Percentiles rank a stretch among this genome's conserved stretches.
These are phyloP conservation scores for Agapanthus africanus DNA, from an alignment of 106 monocot species.

Conservation along the genomic window DNA sequence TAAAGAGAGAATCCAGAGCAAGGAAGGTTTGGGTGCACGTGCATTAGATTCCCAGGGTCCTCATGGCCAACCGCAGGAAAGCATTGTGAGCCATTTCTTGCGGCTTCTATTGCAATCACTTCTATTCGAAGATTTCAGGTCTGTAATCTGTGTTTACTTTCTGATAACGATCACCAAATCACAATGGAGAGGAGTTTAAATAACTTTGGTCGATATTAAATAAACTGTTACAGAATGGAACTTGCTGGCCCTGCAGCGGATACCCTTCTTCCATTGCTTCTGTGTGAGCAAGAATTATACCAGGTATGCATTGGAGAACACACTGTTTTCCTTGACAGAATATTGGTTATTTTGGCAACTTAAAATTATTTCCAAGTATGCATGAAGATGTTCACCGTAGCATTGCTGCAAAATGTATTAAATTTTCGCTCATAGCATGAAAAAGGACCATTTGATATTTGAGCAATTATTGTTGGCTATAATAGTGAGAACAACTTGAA, in stretches of 20 bases:
- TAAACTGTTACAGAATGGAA: constrained; percentile 59
- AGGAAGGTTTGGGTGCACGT: constrained; percentile 46
- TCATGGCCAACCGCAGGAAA: constrained; percentile 48
- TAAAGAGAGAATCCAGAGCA: constrained; percentile 48
- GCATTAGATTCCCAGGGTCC: constrained; percentile 22
- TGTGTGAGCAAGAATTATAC: constrained; percentile 83
- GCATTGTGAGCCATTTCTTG: constrained; percentile 66
- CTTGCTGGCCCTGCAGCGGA: constrained; percentile 80
- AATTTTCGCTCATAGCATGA: not conserved
- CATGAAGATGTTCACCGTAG: not conserved
- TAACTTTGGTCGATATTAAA: not conserved
- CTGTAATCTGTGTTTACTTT: constrained; percentile 2
- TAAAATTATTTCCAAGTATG: not conserved
- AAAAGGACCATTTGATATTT: not conserved
- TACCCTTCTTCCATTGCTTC: constrained; percentile 78
- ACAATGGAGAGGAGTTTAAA: not conserved
- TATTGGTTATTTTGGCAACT: not conserved
- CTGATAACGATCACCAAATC: not conserved
- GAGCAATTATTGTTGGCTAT: not conserved
- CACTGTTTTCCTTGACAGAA: not conserved
- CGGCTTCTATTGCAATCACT: constrained; percentile 53
- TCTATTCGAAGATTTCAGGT: constrained; percentile 93
- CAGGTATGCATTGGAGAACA: constrained; percentile 37
- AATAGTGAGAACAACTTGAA: too few species aligned
- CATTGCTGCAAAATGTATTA: not conserved